Conservation (phyloP, 164 flowering plant species). For the Cinnamomum micranthum region DNA sequence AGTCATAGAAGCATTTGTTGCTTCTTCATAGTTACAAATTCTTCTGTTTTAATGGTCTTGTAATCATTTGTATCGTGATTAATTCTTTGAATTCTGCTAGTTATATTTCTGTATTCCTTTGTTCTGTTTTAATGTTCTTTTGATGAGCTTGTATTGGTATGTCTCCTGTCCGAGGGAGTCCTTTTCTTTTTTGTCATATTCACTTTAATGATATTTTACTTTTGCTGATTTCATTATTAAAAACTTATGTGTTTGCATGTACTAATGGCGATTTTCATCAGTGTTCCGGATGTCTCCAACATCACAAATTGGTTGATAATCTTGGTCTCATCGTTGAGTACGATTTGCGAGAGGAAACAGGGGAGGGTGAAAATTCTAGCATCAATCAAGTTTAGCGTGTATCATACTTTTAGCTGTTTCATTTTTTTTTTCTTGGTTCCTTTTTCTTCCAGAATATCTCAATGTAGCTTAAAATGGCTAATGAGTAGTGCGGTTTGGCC, state of each 20-base stretch:
- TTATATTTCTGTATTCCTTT: too few relatives aligned
- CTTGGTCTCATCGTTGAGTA: slow-evolving; percentile 87
- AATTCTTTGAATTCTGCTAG: too few relatives aligned
- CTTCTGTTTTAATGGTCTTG: not conserved
- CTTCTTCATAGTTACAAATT: not conserved
- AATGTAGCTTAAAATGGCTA: not conserved
- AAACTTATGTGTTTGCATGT: not conserved
- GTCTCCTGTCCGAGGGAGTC: too few relatives aligned
- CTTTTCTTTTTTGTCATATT: too few relatives aligned
- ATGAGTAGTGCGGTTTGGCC: not conserved
- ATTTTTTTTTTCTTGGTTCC: too few relatives aligned
- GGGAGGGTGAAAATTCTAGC: slow-evolving; percentile 27
- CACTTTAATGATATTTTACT: too few relatives aligned
- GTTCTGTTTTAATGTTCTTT: too few relatives aligned
- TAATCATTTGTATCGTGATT: not conserved
- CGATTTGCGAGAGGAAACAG: slow-evolving; percentile 55
- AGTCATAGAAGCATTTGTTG: too few relatives aligned
- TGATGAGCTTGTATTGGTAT: too few relatives aligned
- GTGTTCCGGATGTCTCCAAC: slow-evolving; percentile 89
- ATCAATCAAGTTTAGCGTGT: not conserved
- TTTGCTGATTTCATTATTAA: too few relatives aligned
- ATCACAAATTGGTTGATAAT: slow-evolving; percentile 93
- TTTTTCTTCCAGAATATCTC: not conserved
- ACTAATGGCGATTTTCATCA: slow-evolving; percentile 18
- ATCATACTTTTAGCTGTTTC: too few relatives aligned